Percentiles rank a stretch among this genome's conserved stretches.
Evolutionary conservation across 305 asterid species (phyloP).

Genomic region (Fraxinus platypoda): DNA sequence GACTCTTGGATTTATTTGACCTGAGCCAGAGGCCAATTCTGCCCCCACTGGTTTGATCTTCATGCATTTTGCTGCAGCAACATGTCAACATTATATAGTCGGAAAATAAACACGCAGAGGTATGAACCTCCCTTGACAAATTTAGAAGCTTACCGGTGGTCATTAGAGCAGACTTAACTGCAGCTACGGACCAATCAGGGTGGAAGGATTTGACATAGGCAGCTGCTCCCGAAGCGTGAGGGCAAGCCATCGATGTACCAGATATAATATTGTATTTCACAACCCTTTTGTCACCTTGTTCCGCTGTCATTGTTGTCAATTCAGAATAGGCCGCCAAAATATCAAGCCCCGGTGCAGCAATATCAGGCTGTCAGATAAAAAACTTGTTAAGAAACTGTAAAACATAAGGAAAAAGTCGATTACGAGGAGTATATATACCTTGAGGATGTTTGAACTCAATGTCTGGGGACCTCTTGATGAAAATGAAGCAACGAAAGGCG

Average conservation of each 20-base stretch:
- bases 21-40: slow-evolving; percentile 71
- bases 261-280: slow-evolving; percentile 49
- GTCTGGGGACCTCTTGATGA: slow-evolving; percentile 88
- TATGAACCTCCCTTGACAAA: background rate
- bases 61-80: slow-evolving; percentile 57
- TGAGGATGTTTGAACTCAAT: slow-evolving; percentile 53
- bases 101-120: background rate
- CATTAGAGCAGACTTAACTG: slow-evolving; percentile 86
- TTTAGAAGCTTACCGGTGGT: slow-evolving; percentile 54
- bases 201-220: slow-evolving; percentile 76
- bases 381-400: background rate
- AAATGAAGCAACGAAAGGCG: slow-evolving; percentile 57
- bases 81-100: background rate
- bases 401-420: background rate
- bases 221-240: slow-evolving; percentile 77
- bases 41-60: slow-evolving; percentile 45
- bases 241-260: slow-evolving; percentile 90
- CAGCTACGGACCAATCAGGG: slow-evolving; percentile 80
- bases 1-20: slow-evolving; percentile 49
- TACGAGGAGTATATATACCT: slow-evolving; percentile 40
- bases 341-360: slow-evolving; percentile 77
- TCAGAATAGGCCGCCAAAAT: slow-evolving; percentile 65
- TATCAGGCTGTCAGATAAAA: slow-evolving; percentile 55
- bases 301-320: slow-evolving; percentile 26
- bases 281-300: slow-evolving; percentile 30